Base-by-base conservation (phyloP, 257 asterid species). In the Solanum medicagineum region DNA sequence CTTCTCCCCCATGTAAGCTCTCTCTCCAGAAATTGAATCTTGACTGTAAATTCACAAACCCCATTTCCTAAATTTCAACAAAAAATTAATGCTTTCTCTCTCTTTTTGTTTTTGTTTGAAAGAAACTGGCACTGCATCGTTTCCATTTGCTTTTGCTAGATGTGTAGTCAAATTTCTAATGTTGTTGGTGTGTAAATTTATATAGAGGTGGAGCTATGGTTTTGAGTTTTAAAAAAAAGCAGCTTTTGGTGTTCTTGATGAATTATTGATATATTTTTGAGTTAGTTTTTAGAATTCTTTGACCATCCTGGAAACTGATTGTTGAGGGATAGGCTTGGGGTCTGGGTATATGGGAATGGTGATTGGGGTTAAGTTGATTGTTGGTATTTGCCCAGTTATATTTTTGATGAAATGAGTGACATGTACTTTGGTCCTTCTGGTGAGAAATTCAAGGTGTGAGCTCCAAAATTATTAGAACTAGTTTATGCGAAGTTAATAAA, bases 1-100 rank as follows among this genome's bases (percentile, higher is more conserved):
- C 87, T 88, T 88, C 73, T 86, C 86, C 84, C 88, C 90, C 68
- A 57, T 87, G 95, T 93, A 90, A 89, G 93, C 89, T 84, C 80
- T 24, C 40, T 36, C 10, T 29, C 22, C 26, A 7, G 22, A 14
- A 22, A 22, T 75, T 75, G n/a, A 6, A 49, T 49, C 14, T 75
- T 47, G 59, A 13, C 36, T 53, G 65, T 7, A 53, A 32, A 53
- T 79, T 29, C 29, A 24, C 16, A 49, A 75, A 24, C 45, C 62
- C 82, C 62, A 51, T 75, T 51, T 75, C 44, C 44, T 15, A 49
- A 75, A 75, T 75, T 22, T 4, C 15, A 75, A 75, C 60, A 75
- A 15, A 15, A 22, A 5, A 12, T 22, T 47, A 13, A 20, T 42
- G 42, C 81, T 74, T 74, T 80, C 10, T 74, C 11, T 19, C 9